These are phyloP conservation scores for Raphanus raphanistrum DNA, from an alignment of 345 rosid genomes.

Conservation along the genomic window DNA sequence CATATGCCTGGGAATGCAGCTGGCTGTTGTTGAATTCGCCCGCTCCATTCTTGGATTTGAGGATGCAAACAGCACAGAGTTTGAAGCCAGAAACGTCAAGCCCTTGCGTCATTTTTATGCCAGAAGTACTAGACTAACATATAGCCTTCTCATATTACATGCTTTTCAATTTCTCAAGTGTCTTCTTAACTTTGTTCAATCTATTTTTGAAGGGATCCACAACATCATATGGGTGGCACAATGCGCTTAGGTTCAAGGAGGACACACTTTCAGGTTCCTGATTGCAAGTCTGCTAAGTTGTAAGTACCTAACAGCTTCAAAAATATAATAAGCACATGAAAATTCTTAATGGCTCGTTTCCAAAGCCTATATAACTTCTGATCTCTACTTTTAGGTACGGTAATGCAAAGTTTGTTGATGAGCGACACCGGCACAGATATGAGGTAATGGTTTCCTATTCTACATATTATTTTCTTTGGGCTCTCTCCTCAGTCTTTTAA, in stretches of 20 bases:
- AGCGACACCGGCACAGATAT: constrained; percentile 81
- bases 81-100: constrained; percentile 66
- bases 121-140: constrained; percentile 50
- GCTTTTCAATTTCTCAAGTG: background rate
- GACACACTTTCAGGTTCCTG: constrained; percentile 60
- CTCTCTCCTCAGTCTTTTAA: constrained; percentile 3
- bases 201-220: constrained; percentile 56
- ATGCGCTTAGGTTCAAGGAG: constrained; percentile 83
- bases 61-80: constrained; percentile 76
- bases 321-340: background rate
- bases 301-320: constrained; percentile 33
- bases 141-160: constrained; percentile 1
- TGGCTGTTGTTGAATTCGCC: constrained; percentile 81
- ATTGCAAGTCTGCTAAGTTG: constrained; percentile 78
- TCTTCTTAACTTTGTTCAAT: constrained; percentile 4
- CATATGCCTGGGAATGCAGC: constrained; percentile 86
- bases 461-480: background rate
- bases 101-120: constrained; percentile 86
- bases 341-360: background rate
- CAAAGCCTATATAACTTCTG: constrained; percentile 1
- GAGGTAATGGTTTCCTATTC: constrained; percentile 48
- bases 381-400: constrained; percentile 54
- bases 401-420: constrained; percentile 62
- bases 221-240: constrained; percentile 87
- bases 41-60: constrained; percentile 66